Conservation (phyloP, 805 yeast genomes). For the Candida xyloterini region DNA sequence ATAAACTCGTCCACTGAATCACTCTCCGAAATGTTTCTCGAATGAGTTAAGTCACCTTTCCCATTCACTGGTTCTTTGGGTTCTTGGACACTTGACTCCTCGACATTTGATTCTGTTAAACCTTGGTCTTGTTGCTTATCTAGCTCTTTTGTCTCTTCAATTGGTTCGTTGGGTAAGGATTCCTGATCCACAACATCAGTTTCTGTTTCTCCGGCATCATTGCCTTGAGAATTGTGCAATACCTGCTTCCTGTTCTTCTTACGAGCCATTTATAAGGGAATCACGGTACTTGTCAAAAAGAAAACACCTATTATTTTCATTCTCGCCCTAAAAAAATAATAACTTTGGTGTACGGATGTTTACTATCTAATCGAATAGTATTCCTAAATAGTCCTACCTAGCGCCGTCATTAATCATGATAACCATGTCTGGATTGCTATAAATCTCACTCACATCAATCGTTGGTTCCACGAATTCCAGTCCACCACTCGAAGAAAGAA, state of each 20-base stretch:
- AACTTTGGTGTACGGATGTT: neutral
- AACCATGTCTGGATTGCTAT: slow-evolving; percentile 10
- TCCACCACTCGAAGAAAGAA: slow-evolving; percentile 16
- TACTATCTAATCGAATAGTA: neutral
- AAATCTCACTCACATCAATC: slow-evolving; percentile 5
- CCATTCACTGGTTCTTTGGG: neutral
- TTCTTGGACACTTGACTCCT: neutral
- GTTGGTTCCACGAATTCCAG: slow-evolving; percentile 15
- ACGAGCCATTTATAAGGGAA: slow-evolving; percentile 1
- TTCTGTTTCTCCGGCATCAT: neutral
- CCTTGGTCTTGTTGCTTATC: neutral
- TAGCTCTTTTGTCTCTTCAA: slow-evolving; percentile 1
- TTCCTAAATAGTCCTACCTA: slow-evolving; percentile 1
- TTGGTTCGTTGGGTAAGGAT: neutral
- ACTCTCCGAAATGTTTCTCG: neutral
- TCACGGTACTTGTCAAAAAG: neutral
- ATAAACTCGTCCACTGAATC: slow-evolving; percentile 3
- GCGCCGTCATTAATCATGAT: slow-evolving; percentile 7
- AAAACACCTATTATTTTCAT: slow-evolving; percentile 9
- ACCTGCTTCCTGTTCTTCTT: slow-evolving; percentile 9
- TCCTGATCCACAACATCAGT: neutral
- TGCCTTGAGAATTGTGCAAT: neutral
- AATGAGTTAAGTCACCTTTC: neutral
- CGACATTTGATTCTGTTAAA: neutral
- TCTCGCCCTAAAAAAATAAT: slow-evolving; percentile 1